A percentile compares a stretch with the other conserved stretches of the same genome.
Conservation (phyloP, 306 rosid genomes). For the Hippophae gyantsensis region DNA sequence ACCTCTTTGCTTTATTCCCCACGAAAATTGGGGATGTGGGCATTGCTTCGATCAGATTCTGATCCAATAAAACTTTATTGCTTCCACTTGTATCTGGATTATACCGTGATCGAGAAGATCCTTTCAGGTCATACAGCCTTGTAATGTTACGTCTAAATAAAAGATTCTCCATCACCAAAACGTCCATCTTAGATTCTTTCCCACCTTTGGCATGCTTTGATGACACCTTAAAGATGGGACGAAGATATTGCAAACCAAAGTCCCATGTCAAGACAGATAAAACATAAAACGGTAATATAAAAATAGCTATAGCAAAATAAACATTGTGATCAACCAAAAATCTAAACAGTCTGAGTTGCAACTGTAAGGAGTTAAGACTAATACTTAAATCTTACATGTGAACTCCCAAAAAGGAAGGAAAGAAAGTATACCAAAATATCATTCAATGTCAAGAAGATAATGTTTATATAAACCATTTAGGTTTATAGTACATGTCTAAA, state of each 20-base stretch:
- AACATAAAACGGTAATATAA: no score
- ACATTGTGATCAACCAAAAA: no score
- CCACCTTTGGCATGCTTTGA: slow-evolving; percentile 72
- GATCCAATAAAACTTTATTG: slow-evolving; percentile 75
- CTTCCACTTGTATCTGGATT: slow-evolving; percentile 77
- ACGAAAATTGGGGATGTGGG: slow-evolving; percentile 84
- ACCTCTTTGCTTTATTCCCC: slow-evolving; percentile 69
- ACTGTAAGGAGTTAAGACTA: no score
- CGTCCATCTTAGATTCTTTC: slow-evolving; percentile 81
- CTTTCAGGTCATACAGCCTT: slow-evolving; percentile 77
- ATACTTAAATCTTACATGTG: no score
- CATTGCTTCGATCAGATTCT: slow-evolving; percentile 84
- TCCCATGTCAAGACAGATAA: no score
- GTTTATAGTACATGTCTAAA: no score
- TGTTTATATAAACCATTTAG: no score
- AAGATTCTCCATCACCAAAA: slow-evolving; percentile 86
- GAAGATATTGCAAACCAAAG: slow-evolving; percentile 3
- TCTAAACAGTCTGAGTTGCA: no score
- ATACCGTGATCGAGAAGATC: slow-evolving; percentile 77
- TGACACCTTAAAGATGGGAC: slow-evolving; percentile 37
- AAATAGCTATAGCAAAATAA: no score
- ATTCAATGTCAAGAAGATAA: no score
- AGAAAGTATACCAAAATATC: no score
- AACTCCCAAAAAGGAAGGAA: no score
- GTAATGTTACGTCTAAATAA: slow-evolving; percentile 57